Evolutionary conservation across 2,329 filamentous ascomycete genomes (phyloP).

Genomic region (Curvularia lunata): DNA sequence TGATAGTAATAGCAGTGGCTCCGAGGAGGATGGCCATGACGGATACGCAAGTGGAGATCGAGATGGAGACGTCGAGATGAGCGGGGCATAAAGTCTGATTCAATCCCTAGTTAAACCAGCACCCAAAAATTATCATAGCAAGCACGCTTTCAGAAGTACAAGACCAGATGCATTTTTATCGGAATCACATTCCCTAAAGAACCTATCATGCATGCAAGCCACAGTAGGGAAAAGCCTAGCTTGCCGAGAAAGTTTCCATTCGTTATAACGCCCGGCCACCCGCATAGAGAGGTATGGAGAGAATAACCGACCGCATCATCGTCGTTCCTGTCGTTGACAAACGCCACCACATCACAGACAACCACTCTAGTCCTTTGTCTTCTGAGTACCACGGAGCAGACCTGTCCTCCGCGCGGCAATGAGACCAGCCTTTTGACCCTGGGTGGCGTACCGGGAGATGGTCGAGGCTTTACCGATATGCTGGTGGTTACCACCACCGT

Average conservation of each 20-base stretch:
- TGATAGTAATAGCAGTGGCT: conserved; percentile 17
- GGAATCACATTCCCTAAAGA: conserved; percentile 48
- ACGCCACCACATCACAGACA: conserved; percentile 35
- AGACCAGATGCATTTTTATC: conserved; percentile 47
- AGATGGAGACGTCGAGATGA: conserved; percentile 29
- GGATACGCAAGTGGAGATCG: conserved; percentile 14
- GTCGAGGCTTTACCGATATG: conserved; percentile 99
- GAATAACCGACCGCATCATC: conserved; percentile 47
- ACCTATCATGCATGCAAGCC: conserved; percentile 46
- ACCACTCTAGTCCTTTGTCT: conserved; percentile 81
- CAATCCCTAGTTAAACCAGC: conserved; percentile 17
- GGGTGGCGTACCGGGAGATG: conserved; percentile 95
- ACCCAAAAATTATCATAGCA: background rate
- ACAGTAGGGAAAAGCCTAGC: conserved; percentile 37
- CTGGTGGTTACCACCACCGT: conserved; percentile 94
- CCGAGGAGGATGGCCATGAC: conserved; percentile 12
- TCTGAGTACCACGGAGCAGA: conserved; percentile 99
- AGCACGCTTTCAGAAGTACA: conserved; percentile 30
- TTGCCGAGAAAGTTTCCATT: conserved; percentile 39
- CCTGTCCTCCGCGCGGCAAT: conserved; percentile 99
- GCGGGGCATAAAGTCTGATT: conserved; percentile 4
- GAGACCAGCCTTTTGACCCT: conserved; percentile 99
- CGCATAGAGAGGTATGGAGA: conserved; percentile 47
- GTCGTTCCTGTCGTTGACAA: conserved; percentile 35
- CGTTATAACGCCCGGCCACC: conserved; percentile 49